Base-by-base conservation (phyloP, 768 basidiomycete genomes). In the Leucocoprinus sp. region DNA sequence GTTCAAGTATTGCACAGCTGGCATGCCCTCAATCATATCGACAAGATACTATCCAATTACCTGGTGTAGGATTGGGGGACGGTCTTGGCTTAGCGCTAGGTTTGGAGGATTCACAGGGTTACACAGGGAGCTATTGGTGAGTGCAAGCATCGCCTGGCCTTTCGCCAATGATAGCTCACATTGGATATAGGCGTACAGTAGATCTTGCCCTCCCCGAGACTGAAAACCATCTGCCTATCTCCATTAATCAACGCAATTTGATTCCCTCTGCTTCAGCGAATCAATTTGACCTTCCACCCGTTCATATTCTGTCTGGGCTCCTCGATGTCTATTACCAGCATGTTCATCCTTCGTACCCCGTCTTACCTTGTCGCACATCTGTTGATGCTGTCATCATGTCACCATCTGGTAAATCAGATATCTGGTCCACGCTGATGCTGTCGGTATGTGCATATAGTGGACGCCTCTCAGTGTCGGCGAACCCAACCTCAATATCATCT, bases 381-480 rank as follows among this genome's bases (percentile, higher is more conserved):
- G 15, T 54, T 5, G 55, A 55, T 29, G 41, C 29, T 9, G 36
- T 48, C 14, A 22, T 52, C 19, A 40, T 48, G 17, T 48, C 53
- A 7, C 39, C 50, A 11, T 46, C 54, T 8, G 21, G 29, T 15
- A 52, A 48, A 44, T 50, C 52, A 17, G 54, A 45, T 8, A 14
- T 26, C 2, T 33, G 49, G 23, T 48, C 47, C 1, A 57, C 55
- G 27, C 49, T 62, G 11, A 49, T 62, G 18, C 50, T 62, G 6
- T 56, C 60, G 18, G 45, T 62, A 19, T 62, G 57, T 35, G 57
- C 58, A n/a, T 62, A 62, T 42, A 57, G 55, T 17, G 59, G 56
- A 1, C 52, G 55, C 1, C 49, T 62, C 22, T 55, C 53, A 1
- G 51, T 53, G 3, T 51, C 50, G 6, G 23, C 29, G 8, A 37